Base-by-base conservation (phyloP, 345 rosid species). In the Limnanthes douglasii region DNA sequence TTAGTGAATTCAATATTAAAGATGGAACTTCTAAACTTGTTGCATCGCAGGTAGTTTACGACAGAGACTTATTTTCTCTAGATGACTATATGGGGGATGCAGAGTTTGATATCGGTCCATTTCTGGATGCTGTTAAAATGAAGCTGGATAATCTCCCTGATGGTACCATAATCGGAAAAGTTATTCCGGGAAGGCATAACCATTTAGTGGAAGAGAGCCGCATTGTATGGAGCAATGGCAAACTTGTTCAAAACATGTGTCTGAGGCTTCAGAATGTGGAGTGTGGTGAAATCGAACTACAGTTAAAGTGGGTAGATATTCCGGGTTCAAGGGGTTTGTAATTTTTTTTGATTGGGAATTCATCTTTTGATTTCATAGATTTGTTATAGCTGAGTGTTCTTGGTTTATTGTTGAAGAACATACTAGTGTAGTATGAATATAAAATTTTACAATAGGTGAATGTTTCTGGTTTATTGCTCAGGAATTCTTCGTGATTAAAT, bases 71-170 rank as follows among this genome's bases (percentile, higher is more conserved):
- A 15, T 75, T 82, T 59, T 66, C 69, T 33, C 57, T 44, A 12
- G 95, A 82, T 33, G 95, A 86, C 61, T 70, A 65, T 52, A 82
- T 82, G 97, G 94, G 93, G 33, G 81, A 78, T 10, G 93, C 94
- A 1, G 63, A 78, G 46, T 60, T 86, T 35, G 53, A 61, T 15
- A 54, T 82, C 22, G 53, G 39, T 14, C 53, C 73, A 0, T 67
- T 57, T 24, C 12, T 73, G 5, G 67, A 73, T 39, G 73, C 62
- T 11, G 47, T 69, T 15, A 59, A 35, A 50, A 73, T 73, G 78
- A 42, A 18, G 17, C 28, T 76, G 41, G 45, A 25, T 2, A 59
- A 35, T 27, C 47, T 72, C 8, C 66, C 81, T 0, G 67, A 18
- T 0, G 85, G 73, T 10, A 66, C 78, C 23, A 53, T 72, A n/a